Evolutionary conservation across 2,329 filamentous ascomycete species (phyloP), one percentile per base, ranked within the genome.

Genomic region (Fusarium sp.): DNA sequence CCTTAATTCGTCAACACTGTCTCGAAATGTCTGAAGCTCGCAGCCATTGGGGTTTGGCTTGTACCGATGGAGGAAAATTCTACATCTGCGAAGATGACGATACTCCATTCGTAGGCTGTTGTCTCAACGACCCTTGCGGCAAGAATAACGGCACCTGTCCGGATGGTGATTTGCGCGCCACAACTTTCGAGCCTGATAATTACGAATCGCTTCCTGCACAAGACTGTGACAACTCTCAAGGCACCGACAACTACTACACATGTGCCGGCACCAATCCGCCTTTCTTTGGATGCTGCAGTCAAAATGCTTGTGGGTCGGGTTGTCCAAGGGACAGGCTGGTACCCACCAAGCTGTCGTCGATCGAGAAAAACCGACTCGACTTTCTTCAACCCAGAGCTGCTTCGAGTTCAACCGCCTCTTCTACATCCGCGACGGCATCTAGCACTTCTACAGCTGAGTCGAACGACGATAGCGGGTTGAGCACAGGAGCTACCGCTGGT

Each of bases 61-160:
- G 82, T 65, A 76, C 77, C 5, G 56, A 62, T 8, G 77, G 76
- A 22, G 79, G 81, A 47, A 53, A 61, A 7, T 82, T 82, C 44
- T 83, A 83, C 75, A 75, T 82, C 61, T 83, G 82, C 71, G 62
- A 75, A 15, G 73, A 74, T 18, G 75, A 76, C 27, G 57, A 51
- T 22, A 54, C 64, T 7, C 75, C 79, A 60, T 84, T 83, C 59
- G 44, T 84, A 34, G 82, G 82, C 10, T 84, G 82, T 70, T 84
- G 82, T 71, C 72, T 74, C 38, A 71, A 72, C 34, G 70, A 83
- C 54, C 81, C 82, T 4, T 81, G 78, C 71, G 62, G 71, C 24
- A 63, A 59, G 10, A 70, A 68, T 32, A 70, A 73, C 22, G 81
- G 81, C 38, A 43, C 61, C 38, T 83, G 82, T 56, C 80, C 80